phyloP scores from a whole-genome alignment of 1,139 yeast species.

The Zygotorulaspora mrakii region DNA sequence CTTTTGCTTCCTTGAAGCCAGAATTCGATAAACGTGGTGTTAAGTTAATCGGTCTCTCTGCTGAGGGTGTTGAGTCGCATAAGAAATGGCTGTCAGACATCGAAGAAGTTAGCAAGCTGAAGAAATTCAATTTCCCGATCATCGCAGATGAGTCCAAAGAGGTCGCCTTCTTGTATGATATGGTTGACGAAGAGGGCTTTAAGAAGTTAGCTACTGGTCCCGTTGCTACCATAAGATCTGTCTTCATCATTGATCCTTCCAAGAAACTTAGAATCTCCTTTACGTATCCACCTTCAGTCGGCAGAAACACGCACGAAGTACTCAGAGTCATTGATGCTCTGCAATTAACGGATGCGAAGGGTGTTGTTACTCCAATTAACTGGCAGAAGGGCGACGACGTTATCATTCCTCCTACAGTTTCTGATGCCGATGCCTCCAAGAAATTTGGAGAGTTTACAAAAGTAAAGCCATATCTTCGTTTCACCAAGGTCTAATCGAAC shows the following conservation, averaged over 20 bases:
- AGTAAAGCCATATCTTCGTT: constrained; percentile 81
- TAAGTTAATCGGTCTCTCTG: constrained; percentile 81
- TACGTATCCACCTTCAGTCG: constrained; percentile 87
- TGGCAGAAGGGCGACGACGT: constrained; percentile 78
- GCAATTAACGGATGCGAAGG: constrained; percentile 73
- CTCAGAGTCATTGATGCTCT: constrained; percentile 82
- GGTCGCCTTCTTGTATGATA: constrained; percentile 79
- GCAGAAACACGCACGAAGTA: constrained; percentile 86
- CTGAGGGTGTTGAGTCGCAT: constrained; percentile 75
- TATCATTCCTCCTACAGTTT: constrained; percentile 79
- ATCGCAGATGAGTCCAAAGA: constrained; percentile 79
- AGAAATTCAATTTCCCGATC: constrained; percentile 75
- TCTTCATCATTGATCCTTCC: constrained; percentile 79
- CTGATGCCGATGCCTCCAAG: constrained; percentile 73
- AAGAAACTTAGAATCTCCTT: constrained; percentile 79
- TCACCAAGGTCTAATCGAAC: constrained; percentile 40
- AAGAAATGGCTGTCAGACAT: constrained; percentile 82
- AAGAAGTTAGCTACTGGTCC: constrained; percentile 65
- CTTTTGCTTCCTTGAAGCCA: constrained; percentile 78
- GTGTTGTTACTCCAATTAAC: constrained; percentile 71
- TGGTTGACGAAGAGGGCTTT: constrained; percentile 88
- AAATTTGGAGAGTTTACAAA: constrained; percentile 78
- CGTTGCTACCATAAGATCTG: constrained; percentile 82
- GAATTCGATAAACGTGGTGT: constrained; percentile 77
- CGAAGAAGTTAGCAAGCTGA: constrained; percentile 65